Evolutionary conservation across 78 protist genomes (phyloP).

Genomic region (Paratrimastix pyriformis): DNA sequence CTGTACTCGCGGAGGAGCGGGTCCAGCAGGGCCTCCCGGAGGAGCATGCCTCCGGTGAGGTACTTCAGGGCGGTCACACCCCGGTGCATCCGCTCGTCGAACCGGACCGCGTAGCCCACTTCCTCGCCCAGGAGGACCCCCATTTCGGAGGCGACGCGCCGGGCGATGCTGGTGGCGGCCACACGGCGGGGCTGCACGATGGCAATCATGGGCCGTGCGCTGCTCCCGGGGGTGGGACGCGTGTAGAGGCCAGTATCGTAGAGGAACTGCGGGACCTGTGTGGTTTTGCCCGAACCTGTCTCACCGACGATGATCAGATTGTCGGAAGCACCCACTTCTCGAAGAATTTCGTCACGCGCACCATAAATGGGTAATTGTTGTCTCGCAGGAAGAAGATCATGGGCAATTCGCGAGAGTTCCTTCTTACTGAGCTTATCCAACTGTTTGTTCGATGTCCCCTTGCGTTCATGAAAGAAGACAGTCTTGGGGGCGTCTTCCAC

Average conservation of each 20-base stretch:
- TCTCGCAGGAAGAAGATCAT: not conserved
- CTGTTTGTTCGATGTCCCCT: no score
- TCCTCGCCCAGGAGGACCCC: constrained; percentile 33
- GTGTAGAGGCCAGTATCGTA: constrained; percentile 32
- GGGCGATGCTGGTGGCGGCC: constrained; percentile 92
- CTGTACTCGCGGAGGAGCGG: constrained; percentile 19
- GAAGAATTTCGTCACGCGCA: not conserved
- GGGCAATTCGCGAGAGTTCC: no score
- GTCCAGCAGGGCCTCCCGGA: constrained; percentile 51
- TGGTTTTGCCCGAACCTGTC: constrained; percentile 92
- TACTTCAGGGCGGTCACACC: constrained; percentile 17
- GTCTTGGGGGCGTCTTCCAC: no score
- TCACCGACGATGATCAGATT: constrained; percentile 59
- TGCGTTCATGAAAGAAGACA: no score
- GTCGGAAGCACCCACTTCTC: not conserved
- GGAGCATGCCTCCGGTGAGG: constrained; percentile 73
- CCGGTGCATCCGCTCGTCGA: constrained; percentile 33
- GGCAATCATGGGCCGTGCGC: constrained; percentile 20
- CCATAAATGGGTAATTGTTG: not conserved
- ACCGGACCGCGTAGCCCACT: constrained; percentile 60
- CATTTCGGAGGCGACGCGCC: constrained; percentile 87
- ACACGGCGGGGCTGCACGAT: constrained; percentile 91
- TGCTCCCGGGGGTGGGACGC: not conserved
- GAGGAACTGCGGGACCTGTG: constrained; percentile 95
- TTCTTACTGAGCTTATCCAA: no score